Conservation (phyloP, 2,329 filamentous ascomycete genomes). For the Venturia carpophila region DNA sequence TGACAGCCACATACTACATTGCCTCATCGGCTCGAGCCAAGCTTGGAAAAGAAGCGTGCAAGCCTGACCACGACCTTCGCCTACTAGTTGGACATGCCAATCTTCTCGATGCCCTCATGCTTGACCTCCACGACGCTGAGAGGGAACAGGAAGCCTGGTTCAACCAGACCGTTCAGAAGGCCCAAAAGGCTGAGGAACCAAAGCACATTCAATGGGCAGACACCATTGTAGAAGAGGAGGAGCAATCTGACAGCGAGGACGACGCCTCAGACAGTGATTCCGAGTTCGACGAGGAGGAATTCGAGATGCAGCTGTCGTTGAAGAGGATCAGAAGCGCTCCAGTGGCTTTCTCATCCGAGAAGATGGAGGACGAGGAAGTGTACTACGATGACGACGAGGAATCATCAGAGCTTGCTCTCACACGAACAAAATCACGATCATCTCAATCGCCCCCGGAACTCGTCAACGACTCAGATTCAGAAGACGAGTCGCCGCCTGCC, state of each 20-base stretch:
- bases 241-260: slow-evolving; percentile 61
- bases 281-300: slow-evolving; percentile 47
- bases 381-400: slow-evolving; percentile 43
- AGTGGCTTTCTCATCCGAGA: slow-evolving; percentile 37
- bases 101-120: slow-evolving; percentile 91
- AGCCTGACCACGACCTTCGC: slow-evolving; percentile 87
- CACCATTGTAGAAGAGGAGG: slow-evolving; percentile 46
- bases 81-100: slow-evolving; percentile 97
- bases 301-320: slow-evolving; percentile 36
- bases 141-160: slow-evolving; percentile 95
- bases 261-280: slow-evolving; percentile 45
- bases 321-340: slow-evolving; percentile 35
- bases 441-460: slow-evolving; percentile 42
- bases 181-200: slow-evolving; percentile 52
- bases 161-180: slow-evolving; percentile 84
- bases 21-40: slow-evolving; percentile 94
- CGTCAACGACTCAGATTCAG: slow-evolving; percentile 41
- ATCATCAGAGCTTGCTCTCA: slow-evolving; percentile 39
- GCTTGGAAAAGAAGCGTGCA: slow-evolving; percentile 85
- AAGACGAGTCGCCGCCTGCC: slow-evolving; percentile 41
- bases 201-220: slow-evolving; percentile 85
- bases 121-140: slow-evolving; percentile 85
- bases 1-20: slow-evolving; percentile 97
- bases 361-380: slow-evolving; percentile 35
- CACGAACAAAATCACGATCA: slow-evolving; percentile 32